phyloP scores from a whole-genome alignment of 495 filamentous ascomycete species.

The Niebla homalea region DNA sequence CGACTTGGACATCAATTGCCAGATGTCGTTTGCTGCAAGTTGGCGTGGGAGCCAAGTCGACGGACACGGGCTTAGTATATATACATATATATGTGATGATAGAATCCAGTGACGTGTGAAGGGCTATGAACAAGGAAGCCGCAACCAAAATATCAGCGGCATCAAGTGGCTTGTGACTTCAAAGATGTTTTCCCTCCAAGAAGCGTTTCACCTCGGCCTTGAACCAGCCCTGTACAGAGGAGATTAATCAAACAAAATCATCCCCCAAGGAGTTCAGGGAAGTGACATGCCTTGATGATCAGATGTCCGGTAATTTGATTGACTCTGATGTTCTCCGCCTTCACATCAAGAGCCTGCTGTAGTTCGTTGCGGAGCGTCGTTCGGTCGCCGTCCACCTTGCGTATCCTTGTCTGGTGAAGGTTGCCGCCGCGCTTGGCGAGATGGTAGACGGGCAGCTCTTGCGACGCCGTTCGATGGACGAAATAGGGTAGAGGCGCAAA shows the following conservation, averaged over 20 bases:
- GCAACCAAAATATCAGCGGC: background rate
- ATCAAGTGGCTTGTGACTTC: constrained; percentile 10
- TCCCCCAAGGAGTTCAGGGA: background rate
- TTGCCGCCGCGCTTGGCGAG: constrained; percentile 64
- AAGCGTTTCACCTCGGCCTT: constrained; percentile 37
- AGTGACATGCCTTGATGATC: constrained; percentile 44
- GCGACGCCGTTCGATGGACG: constrained; percentile 54
- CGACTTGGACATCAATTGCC: constrained; percentile 2
- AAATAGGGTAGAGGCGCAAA: constrained; percentile 48
- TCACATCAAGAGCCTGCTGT: constrained; percentile 32
- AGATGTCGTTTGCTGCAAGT: constrained; percentile 1
- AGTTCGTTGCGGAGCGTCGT: constrained; percentile 40
- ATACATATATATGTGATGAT: background rate
- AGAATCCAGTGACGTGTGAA: too few relatives aligned
- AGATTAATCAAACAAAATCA: background rate
- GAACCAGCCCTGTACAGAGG: constrained; percentile 32
- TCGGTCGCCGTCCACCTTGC: constrained; percentile 64
- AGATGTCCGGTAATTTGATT: constrained; percentile 52
- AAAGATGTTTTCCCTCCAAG: constrained; percentile 35
- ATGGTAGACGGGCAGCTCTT: constrained; percentile 70
- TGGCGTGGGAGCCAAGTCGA: background rate
- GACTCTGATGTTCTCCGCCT: constrained; percentile 31
- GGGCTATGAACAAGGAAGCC: too few relatives aligned
- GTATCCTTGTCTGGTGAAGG: constrained; percentile 57
- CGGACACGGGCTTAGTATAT: background rate